phyloP scores from a whole-genome alignment of 2,329 filamentous ascomycete genomes.

The Hirsutella thompsonii region DNA sequence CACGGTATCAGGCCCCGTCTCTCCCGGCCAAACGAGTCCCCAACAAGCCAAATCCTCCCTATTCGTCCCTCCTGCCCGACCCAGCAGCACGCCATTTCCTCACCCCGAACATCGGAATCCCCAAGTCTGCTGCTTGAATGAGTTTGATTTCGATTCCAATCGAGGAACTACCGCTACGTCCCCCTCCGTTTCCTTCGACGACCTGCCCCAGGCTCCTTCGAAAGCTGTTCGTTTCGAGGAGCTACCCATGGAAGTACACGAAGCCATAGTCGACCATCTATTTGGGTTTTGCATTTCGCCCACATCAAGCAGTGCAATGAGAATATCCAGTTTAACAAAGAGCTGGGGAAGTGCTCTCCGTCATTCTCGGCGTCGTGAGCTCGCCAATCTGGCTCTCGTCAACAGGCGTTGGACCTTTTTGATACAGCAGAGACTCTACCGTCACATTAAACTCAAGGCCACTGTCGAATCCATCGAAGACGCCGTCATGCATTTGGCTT shows the following conservation, averaged over 20 bases:
- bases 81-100: constrained; percentile 48
- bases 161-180: constrained; percentile 3
- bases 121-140: constrained; percentile 14
- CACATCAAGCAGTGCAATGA: constrained; percentile 40
- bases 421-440: constrained; percentile 60
- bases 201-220: constrained; percentile 7
- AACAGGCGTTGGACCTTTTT: constrained; percentile 50
- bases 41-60: constrained; percentile 27
- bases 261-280: constrained; percentile 57
- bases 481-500: constrained; percentile 46
- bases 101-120: constrained; percentile 34
- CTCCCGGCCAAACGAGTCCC: constrained; percentile 39
- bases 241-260: constrained; percentile 58
- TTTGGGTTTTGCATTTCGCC: constrained; percentile 56
- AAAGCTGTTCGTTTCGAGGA: constrained; percentile 27
- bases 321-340: constrained; percentile 38
- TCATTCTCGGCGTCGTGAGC: constrained; percentile 52
- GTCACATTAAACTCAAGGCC: constrained; percentile 64
- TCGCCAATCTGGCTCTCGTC: constrained; percentile 53
- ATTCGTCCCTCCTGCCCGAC: constrained; percentile 27
- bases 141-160: constrained; percentile 10
- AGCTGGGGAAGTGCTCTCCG: constrained; percentile 53
- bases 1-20: constrained; percentile 39
- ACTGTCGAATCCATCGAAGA: constrained; percentile 49
- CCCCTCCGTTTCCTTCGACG: constrained; percentile 8